These are phyloP conservation scores for Alternaria consortialis DNA, from an alignment of 2,329 filamentous ascomycete species.

Conservation along the genomic window DNA sequence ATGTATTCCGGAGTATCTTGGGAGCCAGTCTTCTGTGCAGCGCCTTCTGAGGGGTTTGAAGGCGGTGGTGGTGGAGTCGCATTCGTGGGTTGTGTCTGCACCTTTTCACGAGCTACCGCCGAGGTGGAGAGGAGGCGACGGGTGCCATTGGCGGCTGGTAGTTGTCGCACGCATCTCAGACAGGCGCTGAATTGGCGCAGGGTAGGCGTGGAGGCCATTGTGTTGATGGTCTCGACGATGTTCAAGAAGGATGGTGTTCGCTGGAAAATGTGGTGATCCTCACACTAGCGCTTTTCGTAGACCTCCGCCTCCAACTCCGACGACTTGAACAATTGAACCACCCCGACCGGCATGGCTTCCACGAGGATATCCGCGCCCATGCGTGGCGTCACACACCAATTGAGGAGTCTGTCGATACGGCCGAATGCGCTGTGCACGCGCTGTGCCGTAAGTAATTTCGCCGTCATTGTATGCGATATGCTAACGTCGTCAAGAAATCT, in stretches of 20 bases:
- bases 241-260: constrained; percentile 9
- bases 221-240: constrained; percentile 20
- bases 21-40: constrained; percentile 20
- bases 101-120: constrained; percentile 54
- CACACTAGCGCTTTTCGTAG: constrained; percentile 15
- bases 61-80: constrained; percentile 32
- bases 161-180: constrained; percentile 46
- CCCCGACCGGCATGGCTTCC: constrained; percentile 52
- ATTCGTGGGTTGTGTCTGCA: constrained; percentile 46
- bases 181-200: constrained; percentile 47
- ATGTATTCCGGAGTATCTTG: constrained; percentile 41
- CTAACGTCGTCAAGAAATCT: constrained; percentile 39
- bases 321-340: constrained; percentile 26
- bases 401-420: constrained; percentile 40
- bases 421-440: constrained; percentile 55
- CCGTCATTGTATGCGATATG: constrained; percentile 46
- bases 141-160: constrained; percentile 40
- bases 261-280: constrained; percentile 32
- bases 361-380: constrained; percentile 50
- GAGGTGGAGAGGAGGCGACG: constrained; percentile 61
- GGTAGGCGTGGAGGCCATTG: constrained; percentile 49
- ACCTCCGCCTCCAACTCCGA: constrained; percentile 44
- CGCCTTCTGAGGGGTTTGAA: constrained; percentile 19
- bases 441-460: constrained; percentile 58
- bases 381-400: constrained; percentile 44